phyloP scores from a whole-genome alignment of 1,139 yeast genomes.

The Blastobotrys indianensis region DNA sequence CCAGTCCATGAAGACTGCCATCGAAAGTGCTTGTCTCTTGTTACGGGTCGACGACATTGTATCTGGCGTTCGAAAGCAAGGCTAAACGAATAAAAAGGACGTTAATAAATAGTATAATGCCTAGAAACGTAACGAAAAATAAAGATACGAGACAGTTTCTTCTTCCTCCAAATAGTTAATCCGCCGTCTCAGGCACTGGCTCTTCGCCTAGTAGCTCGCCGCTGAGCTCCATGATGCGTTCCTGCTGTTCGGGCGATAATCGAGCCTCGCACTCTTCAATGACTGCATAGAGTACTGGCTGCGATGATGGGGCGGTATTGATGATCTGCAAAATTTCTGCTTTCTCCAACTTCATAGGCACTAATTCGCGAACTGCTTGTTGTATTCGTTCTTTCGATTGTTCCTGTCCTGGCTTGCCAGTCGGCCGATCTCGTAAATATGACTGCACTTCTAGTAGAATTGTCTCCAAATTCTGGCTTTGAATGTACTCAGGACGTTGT shows the following conservation, averaged over 20 bases:
- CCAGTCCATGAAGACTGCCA: conserved; percentile 93
- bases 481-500: conserved; percentile 7
- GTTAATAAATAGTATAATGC: conserved; percentile 4
- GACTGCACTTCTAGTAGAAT: conserved; percentile 56
- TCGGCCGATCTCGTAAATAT: conserved; percentile 45
- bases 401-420: conserved; percentile 34
- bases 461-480: conserved; percentile 46
- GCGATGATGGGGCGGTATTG: conserved; percentile 69
- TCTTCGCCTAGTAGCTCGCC: conserved; percentile 19
- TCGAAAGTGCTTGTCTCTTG: conserved; percentile 92
- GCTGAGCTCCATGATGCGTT: conserved; percentile 17
- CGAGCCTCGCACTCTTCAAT: conserved; percentile 91
- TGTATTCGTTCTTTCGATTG: conserved; percentile 47
- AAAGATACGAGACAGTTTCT: not conserved
- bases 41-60: conserved; percentile 97
- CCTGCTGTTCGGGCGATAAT: conserved; percentile 52
- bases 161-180: conserved; percentile 19
- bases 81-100: not conserved
- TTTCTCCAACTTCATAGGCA: conserved; percentile 60
- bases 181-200: conserved; percentile 20
- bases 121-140: conserved; percentile 6
- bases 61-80: conserved; percentile 72
- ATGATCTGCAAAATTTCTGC: conserved; percentile 81
- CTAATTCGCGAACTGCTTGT: conserved; percentile 41
- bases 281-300: conserved; percentile 71